Percentiles rank a stretch among this genome's conserved stretches.
These are phyloP conservation scores for Amylostereum chailletii DNA, from an alignment of 1,284 basidiomycete genomes.

Conservation along the genomic window DNA sequence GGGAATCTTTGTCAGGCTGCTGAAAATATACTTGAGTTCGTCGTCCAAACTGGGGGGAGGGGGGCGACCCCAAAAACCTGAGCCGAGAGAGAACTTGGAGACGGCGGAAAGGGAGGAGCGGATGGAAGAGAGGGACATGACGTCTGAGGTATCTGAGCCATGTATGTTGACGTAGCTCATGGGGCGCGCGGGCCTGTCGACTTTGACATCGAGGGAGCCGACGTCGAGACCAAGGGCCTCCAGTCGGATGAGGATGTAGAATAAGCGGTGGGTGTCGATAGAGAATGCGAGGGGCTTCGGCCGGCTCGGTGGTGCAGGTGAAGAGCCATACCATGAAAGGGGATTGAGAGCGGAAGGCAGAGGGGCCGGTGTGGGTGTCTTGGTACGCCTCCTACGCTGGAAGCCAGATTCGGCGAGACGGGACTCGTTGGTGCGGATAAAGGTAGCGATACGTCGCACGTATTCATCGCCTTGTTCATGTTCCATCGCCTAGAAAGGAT, in stretches of 20 bases:
- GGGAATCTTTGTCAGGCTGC: slow-evolving; percentile 82
- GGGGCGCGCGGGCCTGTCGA: slow-evolving; percentile 64
- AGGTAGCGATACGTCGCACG: slow-evolving; percentile 55
- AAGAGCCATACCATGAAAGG: slow-evolving; percentile 48
- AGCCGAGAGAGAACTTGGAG: slow-evolving; percentile 65
- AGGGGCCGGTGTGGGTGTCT: slow-evolving; percentile 26
- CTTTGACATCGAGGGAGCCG: slow-evolving; percentile 74
- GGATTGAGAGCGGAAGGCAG: slow-evolving; percentile 46
- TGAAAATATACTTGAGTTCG: slow-evolving; percentile 81
- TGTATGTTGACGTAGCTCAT: slow-evolving; percentile 64
- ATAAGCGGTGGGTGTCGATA: slow-evolving; percentile 77
- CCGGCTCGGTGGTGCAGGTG: slow-evolving; percentile 19
- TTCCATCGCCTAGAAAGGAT: slow-evolving; percentile 33
- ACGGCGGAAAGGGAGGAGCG: slow-evolving; percentile 73
- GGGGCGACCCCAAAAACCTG: slow-evolving; percentile 58
- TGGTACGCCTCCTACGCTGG: slow-evolving; percentile 38
- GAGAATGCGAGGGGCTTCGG: slow-evolving; percentile 54
- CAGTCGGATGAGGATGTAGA: slow-evolving; percentile 81
- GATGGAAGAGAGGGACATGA: slow-evolving; percentile 72
- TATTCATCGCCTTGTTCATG: slow-evolving; percentile 67
- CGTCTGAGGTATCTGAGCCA: slow-evolving; percentile 56
- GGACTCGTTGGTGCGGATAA: slow-evolving; percentile 62
- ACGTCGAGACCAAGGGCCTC: slow-evolving; percentile 70
- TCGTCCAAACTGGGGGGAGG: slow-evolving; percentile 53
- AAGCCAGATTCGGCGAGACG: slow-evolving; percentile 58